Conservation (phyloP, 257 asterid genomes). For the Petunia secreta region DNA sequence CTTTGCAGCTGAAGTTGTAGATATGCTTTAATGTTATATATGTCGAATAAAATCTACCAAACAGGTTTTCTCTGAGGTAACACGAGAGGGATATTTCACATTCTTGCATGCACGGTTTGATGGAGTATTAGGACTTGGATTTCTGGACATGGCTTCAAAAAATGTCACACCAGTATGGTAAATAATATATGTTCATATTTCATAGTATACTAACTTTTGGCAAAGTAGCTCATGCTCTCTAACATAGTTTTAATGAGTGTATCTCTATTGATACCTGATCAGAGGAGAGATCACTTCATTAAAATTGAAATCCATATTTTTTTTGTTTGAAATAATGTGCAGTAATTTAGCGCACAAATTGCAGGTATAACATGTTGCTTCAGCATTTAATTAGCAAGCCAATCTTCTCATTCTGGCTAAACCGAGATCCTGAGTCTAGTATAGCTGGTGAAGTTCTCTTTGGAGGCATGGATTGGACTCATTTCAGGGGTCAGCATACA, state of each 20-base stretch:
- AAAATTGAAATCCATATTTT: too few species aligned
- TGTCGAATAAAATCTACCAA: background rate
- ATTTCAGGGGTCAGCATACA: conserved; percentile 43
- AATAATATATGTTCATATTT: background rate
- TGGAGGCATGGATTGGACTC: conserved; percentile 47
- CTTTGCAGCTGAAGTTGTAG: background rate
- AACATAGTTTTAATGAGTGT: background rate
- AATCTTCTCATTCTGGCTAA: conserved; percentile 43
- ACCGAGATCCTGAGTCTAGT: conserved; percentile 30
- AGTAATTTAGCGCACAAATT: conserved; percentile 12
- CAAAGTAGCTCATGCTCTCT: background rate
- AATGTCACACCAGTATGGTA: conserved; percentile 44
- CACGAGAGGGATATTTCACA: conserved; percentile 35
- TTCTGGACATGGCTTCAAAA: conserved; percentile 32
- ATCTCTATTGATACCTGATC: background rate
- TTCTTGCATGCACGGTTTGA: conserved; percentile 40
- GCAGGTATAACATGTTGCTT: conserved; percentile 43
- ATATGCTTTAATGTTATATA: background rate
- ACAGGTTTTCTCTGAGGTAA: conserved; percentile 42
- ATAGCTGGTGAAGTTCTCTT: conserved; percentile 43
- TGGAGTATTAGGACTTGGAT: conserved; percentile 52
- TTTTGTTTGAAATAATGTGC: background rate
- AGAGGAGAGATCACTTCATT: background rate
- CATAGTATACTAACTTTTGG: background rate
- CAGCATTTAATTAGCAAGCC: conserved; percentile 33